Evolutionary conservation across 164 flowering plant genomes (phyloP), one percentile per base, ranked within the genome.

Genomic region (Litsea cubeba): DNA sequence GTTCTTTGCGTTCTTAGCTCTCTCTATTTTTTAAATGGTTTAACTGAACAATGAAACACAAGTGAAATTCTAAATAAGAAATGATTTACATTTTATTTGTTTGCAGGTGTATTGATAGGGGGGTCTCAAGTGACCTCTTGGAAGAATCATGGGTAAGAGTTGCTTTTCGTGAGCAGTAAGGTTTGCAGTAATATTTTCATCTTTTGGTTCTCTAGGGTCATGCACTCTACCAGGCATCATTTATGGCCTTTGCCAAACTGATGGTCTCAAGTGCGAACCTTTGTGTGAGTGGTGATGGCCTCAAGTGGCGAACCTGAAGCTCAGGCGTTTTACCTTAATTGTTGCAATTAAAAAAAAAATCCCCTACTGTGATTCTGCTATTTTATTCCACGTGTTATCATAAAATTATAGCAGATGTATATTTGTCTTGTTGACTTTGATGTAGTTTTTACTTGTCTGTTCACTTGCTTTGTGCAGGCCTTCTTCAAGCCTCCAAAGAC

Each of bases 41-140:
- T 32, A 32, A 32, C 40, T 32, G 40, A 32, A 32, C 6, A 32
- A 32, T 32, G 5, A 32, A 32, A 32, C 40, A 32, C 40, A 5
- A 32, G 40, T 5, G 40, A 32, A 5, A 32, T 5, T 32, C 40
- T 26, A 26, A 26, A 26, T 26, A 26, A 32, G 40, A 51, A 51
- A 12, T 51, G 12, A 51, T 51, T 12, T 51, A 14, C 58, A 51
- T 51, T 51, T 51, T 51, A 0, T 51, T 30, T 72, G 54, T 58
- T 70, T 65, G 50, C 80, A 88, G 97, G 87, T 93, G 14, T 94
- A 87, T 81, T 71, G 92, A 75, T 87, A 91, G 80, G 98, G 98
- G 23, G 98, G 81, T 76, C 98, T 76, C 98, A 94, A n/a, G 93
- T 94, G 79, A 92, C 93, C 66, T 94, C 98, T 51, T 94, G 98